Base-by-base conservation (phyloP, 306 rosid species). In the Dryas alaskensis region DNA sequence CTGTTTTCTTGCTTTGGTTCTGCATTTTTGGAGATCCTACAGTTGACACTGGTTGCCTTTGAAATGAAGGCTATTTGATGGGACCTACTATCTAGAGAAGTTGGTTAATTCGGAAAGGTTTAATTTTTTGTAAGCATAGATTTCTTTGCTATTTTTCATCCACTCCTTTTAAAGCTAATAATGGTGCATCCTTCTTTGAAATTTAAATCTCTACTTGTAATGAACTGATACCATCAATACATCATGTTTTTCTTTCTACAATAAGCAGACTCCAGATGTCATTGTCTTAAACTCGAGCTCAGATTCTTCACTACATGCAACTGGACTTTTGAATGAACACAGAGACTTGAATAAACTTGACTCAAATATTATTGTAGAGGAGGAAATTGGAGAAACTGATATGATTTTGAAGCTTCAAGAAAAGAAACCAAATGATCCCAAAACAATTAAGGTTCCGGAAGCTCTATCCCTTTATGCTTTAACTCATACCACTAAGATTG, bases 401-500 rank as follows among this genome's bases (percentile, higher is more conserved):
- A 69, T 53, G 48, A 79, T 70, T 69, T 27, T 63, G 68, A 77
- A 82, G 58, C 67, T 73, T 76, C 82, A 70, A 64, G 81, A 67
- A 74, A 75, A 60, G 67, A 73, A 67, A 55, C 69, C 78, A 45
- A 79, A 75, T 74, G 14, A 43, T 70, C 52, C 81, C 25, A 76
- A 52, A 80, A 60, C 67, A 49, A 42, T 19, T 12, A 61, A 87
- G 87, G 92, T 87, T 68, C 65, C 31, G 76, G 65, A 73, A 76
- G 45, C 12, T 62, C 59, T 39, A 50, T 67, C 60, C 65, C 57
- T 6, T 80, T 45, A 16, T 77, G 64, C 46, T 54, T 69, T 11
- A 16, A 27, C 39, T 76, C 71, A 47, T 48, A 45, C 64, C 79
- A 53, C 43, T 45, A 65, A 31, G 39, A 37, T 51, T 53, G 70